These are phyloP conservation scores for Rhododendron vialii DNA, from an alignment of 148 eudicot genomes.

Conservation along the genomic window DNA sequence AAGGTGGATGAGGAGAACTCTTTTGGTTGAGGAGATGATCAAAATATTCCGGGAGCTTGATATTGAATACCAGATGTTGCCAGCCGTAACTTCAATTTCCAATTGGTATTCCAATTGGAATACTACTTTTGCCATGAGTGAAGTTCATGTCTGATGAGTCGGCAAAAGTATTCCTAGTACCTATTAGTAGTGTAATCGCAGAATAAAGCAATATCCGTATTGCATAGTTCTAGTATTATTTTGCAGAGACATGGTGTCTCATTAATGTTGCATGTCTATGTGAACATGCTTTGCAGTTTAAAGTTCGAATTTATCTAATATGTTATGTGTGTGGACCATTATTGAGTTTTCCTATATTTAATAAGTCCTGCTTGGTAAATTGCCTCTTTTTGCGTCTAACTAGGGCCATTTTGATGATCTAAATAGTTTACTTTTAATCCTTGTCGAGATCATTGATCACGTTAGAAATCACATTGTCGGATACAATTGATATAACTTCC, in stretches of 20 bases:
- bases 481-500: not conserved
- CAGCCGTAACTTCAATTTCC: constrained; percentile 22
- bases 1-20: constrained; percentile 57
- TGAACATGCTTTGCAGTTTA: not conserved
- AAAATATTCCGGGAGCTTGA: constrained; percentile 55
- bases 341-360: not conserved
- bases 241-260: not conserved
- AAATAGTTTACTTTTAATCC: too few species aligned
- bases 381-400: not conserved
- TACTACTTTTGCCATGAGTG: not conserved
- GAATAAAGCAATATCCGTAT: not conserved
- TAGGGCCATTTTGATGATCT: not conserved
- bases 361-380: too few species aligned
- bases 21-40: constrained; percentile 69
- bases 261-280: not conserved
- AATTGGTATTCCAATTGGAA: too few species aligned
- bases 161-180: not conserved
- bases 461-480: too few species aligned
- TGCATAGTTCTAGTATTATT: too few species aligned
- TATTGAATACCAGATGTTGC: constrained; percentile 67
- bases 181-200: not conserved
- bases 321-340: not conserved
- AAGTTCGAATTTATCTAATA: too few species aligned
- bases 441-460: not conserved
- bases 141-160: not conserved